Base-by-base conservation (phyloP, 1,284 basidiomycete genomes). In the Fomitopsis schrenkii region DNA sequence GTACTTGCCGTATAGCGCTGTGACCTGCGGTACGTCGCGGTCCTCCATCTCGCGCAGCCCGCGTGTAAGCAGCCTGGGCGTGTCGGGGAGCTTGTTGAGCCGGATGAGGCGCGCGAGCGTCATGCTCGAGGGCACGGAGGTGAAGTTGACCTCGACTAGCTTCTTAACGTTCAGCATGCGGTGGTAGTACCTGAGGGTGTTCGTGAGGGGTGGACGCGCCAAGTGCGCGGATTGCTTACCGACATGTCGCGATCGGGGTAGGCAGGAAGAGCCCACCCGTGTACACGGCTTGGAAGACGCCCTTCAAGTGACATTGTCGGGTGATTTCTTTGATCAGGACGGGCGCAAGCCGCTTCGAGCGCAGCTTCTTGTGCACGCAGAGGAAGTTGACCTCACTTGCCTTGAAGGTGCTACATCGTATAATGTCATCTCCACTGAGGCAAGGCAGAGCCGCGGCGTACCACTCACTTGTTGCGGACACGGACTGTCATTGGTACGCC, bases 271-370 rank as follows among this genome's bases (percentile, higher is more conserved):
- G 86, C 7, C 96, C 95, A 33, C 86, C 96, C 0, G 97, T 99
- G 75, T 99, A 99, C 60, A 99, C 93, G 4, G 97, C 97, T 76
- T 99, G 97, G 80, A 98, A 99, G 57, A 97, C 83, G 55, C 95
- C 93, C 63, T 87, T 84, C 19, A 98, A 80, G 74, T 99, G 88
- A 64, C 94, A 93, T 70, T 94, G 93, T 17, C 97, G 85, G 0
- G 97, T 99, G 33, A 99, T 93, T 75, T 99, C 97, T 75, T 98
- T 98, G 79, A 99, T 99, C 57, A 99, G 83, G 30, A 99, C 93
- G 0, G 97, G 97, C 0, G 97, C 91, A 19, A 99, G 83, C 40
- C 97, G 91, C 75, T 98, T 99, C 5, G 94, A 93, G 14, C 97
- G 90, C 54, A 99, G 79, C 76, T 98, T 98, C 79, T 99, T 99